Evolutionary conservation across 2,329 filamentous ascomycete species (phyloP), one percentile per base, ranked within the genome.

Genomic region (Monilinia polystroma): DNA sequence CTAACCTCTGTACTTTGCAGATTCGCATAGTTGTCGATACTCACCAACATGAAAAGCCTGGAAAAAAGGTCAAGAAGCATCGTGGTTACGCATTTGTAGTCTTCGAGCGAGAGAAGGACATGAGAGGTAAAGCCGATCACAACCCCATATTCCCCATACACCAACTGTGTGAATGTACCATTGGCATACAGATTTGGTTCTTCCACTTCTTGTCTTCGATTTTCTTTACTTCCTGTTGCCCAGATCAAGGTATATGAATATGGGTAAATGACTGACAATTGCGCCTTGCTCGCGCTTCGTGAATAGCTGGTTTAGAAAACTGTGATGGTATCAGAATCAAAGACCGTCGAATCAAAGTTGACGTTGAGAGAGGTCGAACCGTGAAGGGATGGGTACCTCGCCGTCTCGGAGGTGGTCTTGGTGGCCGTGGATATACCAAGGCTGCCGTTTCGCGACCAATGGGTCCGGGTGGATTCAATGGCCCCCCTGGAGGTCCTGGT

Each of bases 61-160:
- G 89, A 75, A 92, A 93, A 80, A 89, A 91, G 77, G 90, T 90
- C 76, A 93, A 93, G 81, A 81, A 89, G 62, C 91, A 96, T 76
- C 85, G 90, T 75, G 95, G 95, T 69, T 99, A 99, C 79, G 95
- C 92, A 69, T 99, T 99, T 77, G 90, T 99, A 73, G 92, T 98
- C 65, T 99, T 94, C 77, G 94, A 98, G 80, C 90, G 92, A 78
- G 95, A 98, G 81, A 93, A 94, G 80, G 95, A 98, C 78, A 97
- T 98, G 93, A 96, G 96, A 92, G 93, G 93, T 97, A 96, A 87
- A 81, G 80, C 57, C 79, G 77, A 76, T 78, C 78, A 80, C 77
- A 78, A 73, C 76, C 79, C 71, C 69, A 69, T 64, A 64, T 38
- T 53, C 63, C 73, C 73, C 76, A 75, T 74, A 76, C 72, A 77